Evolutionary conservation across 495 filamentous ascomycete genomes (phyloP).

Genomic region (Collariella sp.): DNA sequence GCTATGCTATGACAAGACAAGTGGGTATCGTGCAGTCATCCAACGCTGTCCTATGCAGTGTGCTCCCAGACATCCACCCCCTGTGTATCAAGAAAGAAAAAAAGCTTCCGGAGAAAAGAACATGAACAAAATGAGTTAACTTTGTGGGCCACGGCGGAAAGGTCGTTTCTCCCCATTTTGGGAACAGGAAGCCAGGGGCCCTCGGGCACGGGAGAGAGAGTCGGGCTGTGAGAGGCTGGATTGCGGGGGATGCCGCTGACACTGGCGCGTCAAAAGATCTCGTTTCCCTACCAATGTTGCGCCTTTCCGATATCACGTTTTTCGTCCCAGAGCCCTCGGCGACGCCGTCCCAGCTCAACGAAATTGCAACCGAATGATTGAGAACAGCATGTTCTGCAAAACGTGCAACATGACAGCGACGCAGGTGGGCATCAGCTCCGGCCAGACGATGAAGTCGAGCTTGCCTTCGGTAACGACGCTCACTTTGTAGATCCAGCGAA

Average conservation of each 20-base stretch:
- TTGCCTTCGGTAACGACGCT: conserved; percentile 52
- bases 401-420: conserved; percentile 56
- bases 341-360: conserved; percentile 27
- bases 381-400: conserved; percentile 59
- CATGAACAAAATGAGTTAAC: background rate
- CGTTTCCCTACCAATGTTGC: background rate
- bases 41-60: conserved; percentile 1
- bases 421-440: conserved; percentile 53
- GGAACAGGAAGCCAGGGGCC: background rate
- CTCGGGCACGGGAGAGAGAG: background rate
- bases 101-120: background rate
- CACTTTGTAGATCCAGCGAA: conserved; percentile 45
- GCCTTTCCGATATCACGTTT: conserved; percentile 1
- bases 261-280: background rate
- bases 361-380: conserved; percentile 53
- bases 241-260: background rate
- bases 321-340: background rate
- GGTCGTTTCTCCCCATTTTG: background rate
- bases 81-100: background rate
- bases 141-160: background rate
- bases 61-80: background rate
- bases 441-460: conserved; percentile 50
- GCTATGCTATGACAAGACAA: conserved; percentile 2
- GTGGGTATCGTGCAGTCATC: conserved; percentile 8
- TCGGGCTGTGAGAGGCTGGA: conserved; percentile 4